Conservation (phyloP, 768 basidiomycete genomes). For the Kwoniella sp. region DNA sequence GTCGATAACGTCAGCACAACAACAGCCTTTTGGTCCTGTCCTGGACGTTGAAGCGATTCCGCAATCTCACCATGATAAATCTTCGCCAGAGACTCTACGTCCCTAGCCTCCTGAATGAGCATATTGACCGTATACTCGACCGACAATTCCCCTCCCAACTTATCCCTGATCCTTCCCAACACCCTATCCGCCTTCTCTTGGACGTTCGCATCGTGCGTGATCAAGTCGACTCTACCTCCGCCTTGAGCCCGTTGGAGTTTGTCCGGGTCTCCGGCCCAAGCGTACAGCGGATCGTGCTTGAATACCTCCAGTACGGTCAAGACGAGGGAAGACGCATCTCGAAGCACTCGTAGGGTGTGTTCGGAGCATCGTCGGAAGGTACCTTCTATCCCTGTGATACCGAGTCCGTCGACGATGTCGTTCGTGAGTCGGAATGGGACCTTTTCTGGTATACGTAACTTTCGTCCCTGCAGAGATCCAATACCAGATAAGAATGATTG, state of each 20-base stretch:
- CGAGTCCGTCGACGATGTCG: constrained; percentile 93
- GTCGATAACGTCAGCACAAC: neutral
- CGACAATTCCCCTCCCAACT: constrained; percentile 77
- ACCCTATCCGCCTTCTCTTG: constrained; percentile 91
- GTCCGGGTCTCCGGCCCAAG: constrained; percentile 66
- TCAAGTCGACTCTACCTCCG: constrained; percentile 46
- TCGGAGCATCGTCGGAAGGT: constrained; percentile 95
- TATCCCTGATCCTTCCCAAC: constrained; percentile 73
- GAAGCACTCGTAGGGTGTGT: constrained; percentile 87
- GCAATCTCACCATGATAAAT: constrained; percentile 61
- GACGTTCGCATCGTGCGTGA: constrained; percentile 61
- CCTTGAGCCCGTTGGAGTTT: constrained; percentile 49
- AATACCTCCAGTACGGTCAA: constrained; percentile 96
- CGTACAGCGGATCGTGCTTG: constrained; percentile 92
- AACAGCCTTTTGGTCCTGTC: neutral
- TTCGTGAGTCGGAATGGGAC: constrained; percentile 94
- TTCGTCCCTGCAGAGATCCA: constrained; percentile 69
- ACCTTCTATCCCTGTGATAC: constrained; percentile 82
- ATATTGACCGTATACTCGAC: constrained; percentile 93
- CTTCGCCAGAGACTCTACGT: constrained; percentile 70
- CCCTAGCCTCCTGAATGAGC: constrained; percentile 84
- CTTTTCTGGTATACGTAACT: constrained; percentile 75
- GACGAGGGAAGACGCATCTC: constrained; percentile 80
- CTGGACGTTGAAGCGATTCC: neutral
- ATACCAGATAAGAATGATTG: neutral